Percentiles rank a stretch among this genome's conserved stretches.
Conservation (phyloP, 2,329 filamentous ascomycete genomes). For the Arthrinium phaeospermum region DNA sequence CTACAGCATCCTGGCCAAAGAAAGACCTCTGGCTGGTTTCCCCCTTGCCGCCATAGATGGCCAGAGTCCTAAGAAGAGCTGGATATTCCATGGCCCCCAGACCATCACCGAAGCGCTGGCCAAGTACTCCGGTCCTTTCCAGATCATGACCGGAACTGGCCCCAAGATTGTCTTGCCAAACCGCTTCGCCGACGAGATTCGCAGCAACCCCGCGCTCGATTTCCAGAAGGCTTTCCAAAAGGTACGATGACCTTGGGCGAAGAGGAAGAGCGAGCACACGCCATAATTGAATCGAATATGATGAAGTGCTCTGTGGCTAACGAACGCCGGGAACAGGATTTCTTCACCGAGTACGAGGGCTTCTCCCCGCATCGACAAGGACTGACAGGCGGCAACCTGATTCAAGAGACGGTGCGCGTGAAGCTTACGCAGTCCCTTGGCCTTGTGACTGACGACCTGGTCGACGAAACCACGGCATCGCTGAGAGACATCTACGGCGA, state of each 20-base stretch:
- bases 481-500: constrained; percentile 41
- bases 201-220: constrained; percentile 40
- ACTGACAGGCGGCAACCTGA: constrained; percentile 32
- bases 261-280: background rate
- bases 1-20: constrained; percentile 34
- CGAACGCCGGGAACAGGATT: constrained; percentile 36
- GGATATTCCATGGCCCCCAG: constrained; percentile 33
- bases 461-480: constrained; percentile 41
- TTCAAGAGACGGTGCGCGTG: constrained; percentile 38
- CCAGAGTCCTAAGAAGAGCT: constrained; percentile 35
- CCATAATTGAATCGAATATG: background rate
- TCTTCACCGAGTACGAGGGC: constrained; percentile 40
- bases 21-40: constrained; percentile 35
- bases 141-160: constrained; percentile 40
- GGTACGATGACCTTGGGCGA: constrained; percentile 29
- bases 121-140: constrained; percentile 39
- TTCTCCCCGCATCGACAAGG: constrained; percentile 37
- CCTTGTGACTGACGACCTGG: constrained; percentile 41
- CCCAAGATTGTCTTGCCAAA: constrained; percentile 42
- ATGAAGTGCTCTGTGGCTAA: background rate
- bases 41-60: constrained; percentile 36
- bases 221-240: constrained; percentile 42
- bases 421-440: constrained; percentile 42
- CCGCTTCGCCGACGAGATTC: constrained; percentile 41
- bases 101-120: constrained; percentile 33